These are phyloP conservation scores for Fusarium sp. DNA, from an alignment of 2,329 filamentous ascomycete genomes.

Conservation along the genomic window DNA sequence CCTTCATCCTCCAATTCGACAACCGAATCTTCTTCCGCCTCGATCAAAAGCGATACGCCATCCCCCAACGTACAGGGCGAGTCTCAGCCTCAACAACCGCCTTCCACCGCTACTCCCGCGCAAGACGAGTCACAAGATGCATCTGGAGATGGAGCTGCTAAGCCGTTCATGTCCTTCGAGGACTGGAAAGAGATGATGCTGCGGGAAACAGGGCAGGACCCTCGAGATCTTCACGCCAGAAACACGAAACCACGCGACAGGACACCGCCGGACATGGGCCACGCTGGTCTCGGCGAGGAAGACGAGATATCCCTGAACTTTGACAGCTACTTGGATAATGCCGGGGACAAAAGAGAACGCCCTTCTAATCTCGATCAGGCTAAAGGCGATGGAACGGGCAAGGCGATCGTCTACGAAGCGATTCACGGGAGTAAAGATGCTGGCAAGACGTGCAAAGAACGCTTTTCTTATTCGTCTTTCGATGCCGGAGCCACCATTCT, in stretches of 20 bases:
- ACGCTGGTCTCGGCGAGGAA: slow-evolving; percentile 87
- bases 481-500: slow-evolving; percentile 94
- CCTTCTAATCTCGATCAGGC: slow-evolving; percentile 1
- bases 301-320: slow-evolving; percentile 78
- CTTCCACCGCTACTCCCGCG: slow-evolving; percentile 1
- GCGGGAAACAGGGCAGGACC: slow-evolving; percentile 81
- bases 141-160: slow-evolving; percentile 42
- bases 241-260: slow-evolving; percentile 63
- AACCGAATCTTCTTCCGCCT: neutral
- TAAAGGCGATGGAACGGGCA: slow-evolving; percentile 47
- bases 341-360: slow-evolving; percentile 26
- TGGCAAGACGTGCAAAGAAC: slow-evolving; percentile 96
- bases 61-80: slow-evolving; percentile 16
- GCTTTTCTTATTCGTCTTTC: slow-evolving; percentile 97
- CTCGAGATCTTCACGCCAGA: slow-evolving; percentile 74
- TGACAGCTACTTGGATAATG: slow-evolving; percentile 51
- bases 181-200: slow-evolving; percentile 98
- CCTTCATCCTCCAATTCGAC: slow-evolving; percentile 25
- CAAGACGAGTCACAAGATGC: slow-evolving; percentile 30
- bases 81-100: slow-evolving; percentile 9
- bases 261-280: slow-evolving; percentile 71
- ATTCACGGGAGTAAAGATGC: slow-evolving; percentile 86
- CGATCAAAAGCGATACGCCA: slow-evolving; percentile 13
- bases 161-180: slow-evolving; percentile 91
- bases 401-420: slow-evolving; percentile 60